Base-by-base conservation (phyloP, 345 rosid species). In the rapeseed (Brassica napus) region DNA sequence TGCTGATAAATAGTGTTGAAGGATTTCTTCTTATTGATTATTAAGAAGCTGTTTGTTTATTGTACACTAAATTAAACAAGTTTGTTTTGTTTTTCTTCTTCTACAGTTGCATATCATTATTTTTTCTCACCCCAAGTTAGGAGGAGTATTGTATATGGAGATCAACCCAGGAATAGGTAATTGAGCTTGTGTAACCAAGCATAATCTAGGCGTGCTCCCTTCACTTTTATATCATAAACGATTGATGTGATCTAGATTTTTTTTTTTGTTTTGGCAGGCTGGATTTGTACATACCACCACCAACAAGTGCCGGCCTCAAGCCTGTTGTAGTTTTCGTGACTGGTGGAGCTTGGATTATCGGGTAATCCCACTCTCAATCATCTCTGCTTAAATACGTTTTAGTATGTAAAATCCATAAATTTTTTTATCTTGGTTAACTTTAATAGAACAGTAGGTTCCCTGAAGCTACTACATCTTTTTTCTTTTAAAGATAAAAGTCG, bases 331-430 rank as follows among this genome's bases (percentile, higher is more conserved):
- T 90, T 58, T 93, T 93, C 79, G 91, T 95, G 60, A 95, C 98
- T 26, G 99, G 99, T 63, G 99, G 99, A 68, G 99, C 98, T 39
- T 95, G 99, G 99, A 95, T 95, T 30, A 93, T 95, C 71, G 98
- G 99, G 98, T 91, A 80, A 52, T 42, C 14, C 44, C 49, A 47
- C 15, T 47, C 54, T 47, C 54, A 44, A 39, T 47, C 15, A 47
- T 47, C 54, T 47, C 54, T 14, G 0, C 54, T 47, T 39, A 12
- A 12, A 47, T 12, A 47, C 12, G 47, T 39, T 39, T 9, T 39
- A 39, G 47, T 39, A 9, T 10, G 47, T 39, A 39, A 39, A 39
- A 39, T 39, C 5, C 52, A 44, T 12, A 47, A 4, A 47, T 47
- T 47, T 47, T 42, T 4, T 42, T 35, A 6, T 39, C 14, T 42